Base-by-base conservation (phyloP, 2,329 filamentous ascomycete species). In the Ophiostoma triangulosporum region DNA sequence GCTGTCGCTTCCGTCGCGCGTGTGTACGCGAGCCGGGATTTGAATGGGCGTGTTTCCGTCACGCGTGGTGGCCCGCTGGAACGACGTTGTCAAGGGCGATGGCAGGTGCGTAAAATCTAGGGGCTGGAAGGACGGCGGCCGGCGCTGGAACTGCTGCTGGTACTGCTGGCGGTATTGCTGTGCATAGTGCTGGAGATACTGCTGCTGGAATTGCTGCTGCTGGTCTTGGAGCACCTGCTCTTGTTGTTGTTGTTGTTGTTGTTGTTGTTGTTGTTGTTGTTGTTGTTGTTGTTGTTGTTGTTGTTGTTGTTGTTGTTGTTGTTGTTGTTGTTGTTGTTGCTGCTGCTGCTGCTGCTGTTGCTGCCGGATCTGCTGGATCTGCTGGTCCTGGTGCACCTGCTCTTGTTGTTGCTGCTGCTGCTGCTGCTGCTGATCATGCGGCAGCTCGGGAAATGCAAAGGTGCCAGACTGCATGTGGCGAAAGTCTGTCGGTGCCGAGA, bases 401-500 rank as follows among this genome's bases (percentile, higher is more conserved):
- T 36, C 31, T 4, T 22, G 27, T 51, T 53, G 52, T n/a, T 24
- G 26, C 24, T 43, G 29, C 24, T 33, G 49, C 9, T 27, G 27
- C n/a, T 54, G 35, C 11, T 36, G 43, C 33, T 56, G 38, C 8
- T 50, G 46, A 15, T 51, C 15, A 3, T 38, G 52, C 3, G 55
- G 52, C 12, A 55, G 45, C 14, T 48, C 26, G 3, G 58, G 58
- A 33, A 58, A 59, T 2, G 36, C 46, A 46, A 54, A 57, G 0
- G 55, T 52, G 2, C 53, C 57, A 17, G 73, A 75, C 53, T 74
- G 67, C 49, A 83, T 60, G 66, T 83, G 80, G 48, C 74, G 75
- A 61, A 83, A 83, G 63, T 83, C 70, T 48, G 73, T 73, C 3
- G 80, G 80, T 20, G 70, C 70, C 40, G 78, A 81, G 60, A 83